A percentile compares a stretch with the other conserved stretches of the same genome.
Conservation (phyloP, 2,329 filamentous ascomycete species). For the Uncinocarpus reesii region DNA sequence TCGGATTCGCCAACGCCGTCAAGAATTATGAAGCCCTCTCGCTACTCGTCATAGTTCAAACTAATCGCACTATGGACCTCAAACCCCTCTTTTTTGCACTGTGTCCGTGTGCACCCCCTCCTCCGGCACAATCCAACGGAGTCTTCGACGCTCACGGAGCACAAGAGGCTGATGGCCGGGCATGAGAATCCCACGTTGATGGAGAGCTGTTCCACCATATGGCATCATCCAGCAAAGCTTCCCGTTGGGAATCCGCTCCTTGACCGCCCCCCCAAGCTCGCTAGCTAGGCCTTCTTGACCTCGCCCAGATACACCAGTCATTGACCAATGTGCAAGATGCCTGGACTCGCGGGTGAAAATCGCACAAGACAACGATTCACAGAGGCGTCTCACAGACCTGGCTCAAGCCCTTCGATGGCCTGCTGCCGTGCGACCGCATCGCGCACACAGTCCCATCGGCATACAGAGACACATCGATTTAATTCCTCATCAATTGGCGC, state of each 20-base stretch:
- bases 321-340: too few species aligned
- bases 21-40: too few species aligned
- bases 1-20: not conserved
- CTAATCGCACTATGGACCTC: not conserved
- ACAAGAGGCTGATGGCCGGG: not conserved
- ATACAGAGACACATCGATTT: not conserved
- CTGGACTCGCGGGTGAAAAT: too few species aligned
- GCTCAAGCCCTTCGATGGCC: not conserved
- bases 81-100: not conserved
- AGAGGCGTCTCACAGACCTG: not conserved
- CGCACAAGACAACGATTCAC: too few species aligned
- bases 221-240: not conserved
- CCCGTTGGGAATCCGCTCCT: not conserved
- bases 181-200: slow-evolving; percentile 10
- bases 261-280: not conserved
- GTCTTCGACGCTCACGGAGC: not conserved
- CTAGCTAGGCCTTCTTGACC: not conserved
- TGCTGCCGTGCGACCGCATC: not conserved
- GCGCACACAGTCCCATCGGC: not conserved
- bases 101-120: not conserved
- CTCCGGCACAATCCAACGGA: not conserved
- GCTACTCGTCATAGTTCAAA: too few species aligned
- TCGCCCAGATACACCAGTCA: too few species aligned
- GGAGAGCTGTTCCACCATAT: slow-evolving; percentile 9
- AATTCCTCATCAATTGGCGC: not conserved